A percentile compares a stretch with the other conserved stretches of the same genome.
These are phyloP conservation scores for Botrytis byssoidea DNA, from an alignment of 2,329 filamentous ascomycete genomes.

Conservation along the genomic window DNA sequence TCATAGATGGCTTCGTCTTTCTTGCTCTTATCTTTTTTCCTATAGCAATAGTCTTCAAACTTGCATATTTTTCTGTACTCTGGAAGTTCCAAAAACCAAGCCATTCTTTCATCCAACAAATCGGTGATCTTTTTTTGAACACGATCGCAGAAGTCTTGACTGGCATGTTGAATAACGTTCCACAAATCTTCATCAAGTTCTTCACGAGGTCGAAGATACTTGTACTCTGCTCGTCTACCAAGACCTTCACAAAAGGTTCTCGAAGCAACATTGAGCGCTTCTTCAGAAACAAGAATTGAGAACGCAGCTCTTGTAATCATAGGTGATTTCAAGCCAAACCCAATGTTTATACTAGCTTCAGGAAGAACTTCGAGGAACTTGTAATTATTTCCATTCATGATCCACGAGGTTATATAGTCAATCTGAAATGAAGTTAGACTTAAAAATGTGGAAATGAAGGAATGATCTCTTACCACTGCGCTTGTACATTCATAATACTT, in stretches of 20 bases:
- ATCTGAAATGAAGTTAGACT: constrained; percentile 23
- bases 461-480: constrained; percentile 43
- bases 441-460: constrained; percentile 4
- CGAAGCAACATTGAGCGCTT: constrained; percentile 46
- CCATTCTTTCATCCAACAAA: constrained; percentile 40
- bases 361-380: constrained; percentile 63
- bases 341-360: constrained; percentile 60
- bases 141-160: constrained; percentile 51
- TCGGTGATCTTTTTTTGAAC: constrained; percentile 41
- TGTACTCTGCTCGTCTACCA: constrained; percentile 26
- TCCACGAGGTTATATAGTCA: constrained; percentile 57
- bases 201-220: constrained; percentile 50
- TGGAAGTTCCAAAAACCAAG: constrained; percentile 41
- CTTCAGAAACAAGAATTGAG: constrained; percentile 61
- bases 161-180: constrained; percentile 59
- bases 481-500: constrained; percentile 55
- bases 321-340: constrained; percentile 46
- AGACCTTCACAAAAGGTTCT: not conserved
- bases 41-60: constrained; percentile 25
- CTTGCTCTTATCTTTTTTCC: constrained; percentile 1
- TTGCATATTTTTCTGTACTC: constrained; percentile 38
- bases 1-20: constrained; percentile 4
- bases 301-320: constrained; percentile 52
- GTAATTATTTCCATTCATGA: constrained; percentile 53
- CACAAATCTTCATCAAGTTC: constrained; percentile 53